These are phyloP conservation scores for Penicillium polonicum DNA, from an alignment of 2,329 filamentous ascomycete genomes.

Conservation along the genomic window DNA sequence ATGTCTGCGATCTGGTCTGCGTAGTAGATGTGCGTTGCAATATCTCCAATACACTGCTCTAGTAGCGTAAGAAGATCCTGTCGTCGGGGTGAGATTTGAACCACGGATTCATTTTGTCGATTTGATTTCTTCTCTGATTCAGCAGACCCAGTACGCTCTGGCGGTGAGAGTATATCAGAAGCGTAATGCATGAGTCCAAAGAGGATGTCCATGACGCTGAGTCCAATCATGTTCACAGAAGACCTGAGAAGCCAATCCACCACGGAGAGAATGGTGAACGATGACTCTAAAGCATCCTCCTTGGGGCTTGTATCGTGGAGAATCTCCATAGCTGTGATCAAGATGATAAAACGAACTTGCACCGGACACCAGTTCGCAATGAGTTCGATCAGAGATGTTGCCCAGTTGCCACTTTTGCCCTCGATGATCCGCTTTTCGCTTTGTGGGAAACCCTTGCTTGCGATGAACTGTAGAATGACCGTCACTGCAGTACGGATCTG, in stretches of 20 bases:
- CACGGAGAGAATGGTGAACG: conserved; percentile 73
- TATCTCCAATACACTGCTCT: conserved; percentile 79
- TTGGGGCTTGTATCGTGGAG: conserved; percentile 66
- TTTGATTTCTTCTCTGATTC: conserved; percentile 24
- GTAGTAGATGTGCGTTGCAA: conserved; percentile 95
- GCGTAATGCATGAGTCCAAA: conserved; percentile 82
- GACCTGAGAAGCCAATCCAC: conserved; percentile 81
- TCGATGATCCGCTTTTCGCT: conserved; percentile 45
- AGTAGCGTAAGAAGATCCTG: conserved; percentile 68
- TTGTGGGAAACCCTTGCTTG: conserved; percentile 55
- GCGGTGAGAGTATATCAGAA: conserved; percentile 70
- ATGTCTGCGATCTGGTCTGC: conserved; percentile 95
- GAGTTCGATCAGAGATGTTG: conserved; percentile 75
- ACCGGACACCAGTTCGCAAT: conserved; percentile 87
- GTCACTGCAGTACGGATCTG: conserved; percentile 77
- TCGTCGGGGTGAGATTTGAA: conserved; percentile 52
- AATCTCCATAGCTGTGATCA: conserved; percentile 76
- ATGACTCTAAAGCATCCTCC: conserved; percentile 69
- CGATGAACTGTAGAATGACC: conserved; percentile 72
- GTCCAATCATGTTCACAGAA: conserved; percentile 86
- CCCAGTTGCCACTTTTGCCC: conserved; percentile 63
- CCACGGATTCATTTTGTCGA: conserved; percentile 7
- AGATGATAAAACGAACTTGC: conserved; percentile 87
- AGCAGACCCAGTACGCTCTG: conserved; percentile 39
- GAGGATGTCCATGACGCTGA: conserved; percentile 94